These are phyloP conservation scores for Talaromyces sp. DNA, from an alignment of 2,329 filamentous ascomycete genomes.

Conservation along the genomic window DNA sequence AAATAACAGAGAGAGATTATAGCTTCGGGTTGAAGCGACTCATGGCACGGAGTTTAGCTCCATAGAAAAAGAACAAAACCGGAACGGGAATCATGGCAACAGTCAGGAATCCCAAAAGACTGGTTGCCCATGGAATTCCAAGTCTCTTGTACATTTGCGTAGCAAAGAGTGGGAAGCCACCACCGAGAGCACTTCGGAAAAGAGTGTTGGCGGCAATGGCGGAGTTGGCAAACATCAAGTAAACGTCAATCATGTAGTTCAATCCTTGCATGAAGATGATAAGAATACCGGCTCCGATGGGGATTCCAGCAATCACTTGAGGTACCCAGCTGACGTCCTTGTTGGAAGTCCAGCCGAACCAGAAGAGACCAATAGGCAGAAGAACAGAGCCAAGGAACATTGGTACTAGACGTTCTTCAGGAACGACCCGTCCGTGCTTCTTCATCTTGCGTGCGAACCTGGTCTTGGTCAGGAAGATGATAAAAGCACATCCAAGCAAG, in stretches of 20 bases:
- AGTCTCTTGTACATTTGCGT: constrained; percentile 39
- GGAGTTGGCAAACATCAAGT: constrained; percentile 39
- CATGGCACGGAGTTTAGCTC: constrained; percentile 41
- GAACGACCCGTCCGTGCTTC: constrained; percentile 24
- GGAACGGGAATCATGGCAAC: constrained; percentile 46
- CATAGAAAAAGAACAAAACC: constrained; percentile 48
- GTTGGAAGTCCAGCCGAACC: constrained; percentile 49
- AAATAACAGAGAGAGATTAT: background rate
- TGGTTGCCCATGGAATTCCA: constrained; percentile 41
- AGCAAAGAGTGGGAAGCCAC: constrained; percentile 34
- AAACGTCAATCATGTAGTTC: constrained; percentile 44
- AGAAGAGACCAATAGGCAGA: constrained; percentile 48
- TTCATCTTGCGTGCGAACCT: constrained; percentile 26
- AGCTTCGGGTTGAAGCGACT: constrained; percentile 36
- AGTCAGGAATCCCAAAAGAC: constrained; percentile 38
- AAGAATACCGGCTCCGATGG: constrained; percentile 43
- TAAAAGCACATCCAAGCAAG: constrained; percentile 27
- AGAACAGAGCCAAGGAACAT: constrained; percentile 45
- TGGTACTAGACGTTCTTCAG: constrained; percentile 46
- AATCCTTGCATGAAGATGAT: constrained; percentile 46
- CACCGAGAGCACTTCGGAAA: constrained; percentile 33
- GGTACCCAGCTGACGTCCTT: constrained; percentile 44
- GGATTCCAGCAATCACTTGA: constrained; percentile 44
- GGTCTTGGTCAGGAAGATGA: constrained; percentile 31
- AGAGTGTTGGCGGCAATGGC: constrained; percentile 40